phyloP scores from a whole-genome alignment of 1,139 yeast genomes.

The Waltiozyma solani region DNA sequence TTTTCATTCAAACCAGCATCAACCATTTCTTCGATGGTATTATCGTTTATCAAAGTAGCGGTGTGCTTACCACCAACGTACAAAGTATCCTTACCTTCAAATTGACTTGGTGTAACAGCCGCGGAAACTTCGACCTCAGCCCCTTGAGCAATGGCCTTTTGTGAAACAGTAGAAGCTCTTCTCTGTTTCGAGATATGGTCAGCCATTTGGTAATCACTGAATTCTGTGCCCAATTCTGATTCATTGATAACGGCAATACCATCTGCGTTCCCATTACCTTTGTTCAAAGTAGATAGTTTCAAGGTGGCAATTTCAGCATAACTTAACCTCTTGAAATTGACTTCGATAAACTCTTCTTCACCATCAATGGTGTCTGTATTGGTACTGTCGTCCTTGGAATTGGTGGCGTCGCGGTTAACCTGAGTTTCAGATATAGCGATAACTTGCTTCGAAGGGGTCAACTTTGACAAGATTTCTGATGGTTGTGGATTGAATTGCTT shows the following conservation, averaged over 20 bases:
- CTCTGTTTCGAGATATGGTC: slow-evolving; percentile 1
- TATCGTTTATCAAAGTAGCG: background rate
- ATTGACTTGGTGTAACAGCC: background rate
- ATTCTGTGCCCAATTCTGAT: slow-evolving; percentile 8
- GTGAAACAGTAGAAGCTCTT: background rate
- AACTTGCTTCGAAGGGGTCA: too few species aligned
- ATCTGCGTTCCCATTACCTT: background rate
- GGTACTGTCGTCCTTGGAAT: slow-evolving; percentile 13
- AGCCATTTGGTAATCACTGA: slow-evolving; percentile 15
- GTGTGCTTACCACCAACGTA: background rate
- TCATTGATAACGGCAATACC: slow-evolving; percentile 5
- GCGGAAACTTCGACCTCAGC: background rate
- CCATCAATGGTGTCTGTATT: slow-evolving; percentile 20
- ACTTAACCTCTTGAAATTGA: slow-evolving; percentile 34
- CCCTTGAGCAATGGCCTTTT: background rate
- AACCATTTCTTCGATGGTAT: background rate
- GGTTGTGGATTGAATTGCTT: too few species aligned
- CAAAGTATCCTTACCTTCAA: background rate
- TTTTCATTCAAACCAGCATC: background rate
- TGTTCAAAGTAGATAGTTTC: slow-evolving; percentile 3
- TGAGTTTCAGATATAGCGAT: background rate
- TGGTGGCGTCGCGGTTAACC: too few species aligned
- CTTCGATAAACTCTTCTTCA: slow-evolving; percentile 32
- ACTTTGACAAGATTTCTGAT: too few species aligned
- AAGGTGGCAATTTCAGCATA: slow-evolving; percentile 42